Percentiles rank a stretch among this genome's conserved stretches.
phyloP scores from a whole-genome alignment of 495 filamentous ascomycete species.

The Neurospora sp. region DNA sequence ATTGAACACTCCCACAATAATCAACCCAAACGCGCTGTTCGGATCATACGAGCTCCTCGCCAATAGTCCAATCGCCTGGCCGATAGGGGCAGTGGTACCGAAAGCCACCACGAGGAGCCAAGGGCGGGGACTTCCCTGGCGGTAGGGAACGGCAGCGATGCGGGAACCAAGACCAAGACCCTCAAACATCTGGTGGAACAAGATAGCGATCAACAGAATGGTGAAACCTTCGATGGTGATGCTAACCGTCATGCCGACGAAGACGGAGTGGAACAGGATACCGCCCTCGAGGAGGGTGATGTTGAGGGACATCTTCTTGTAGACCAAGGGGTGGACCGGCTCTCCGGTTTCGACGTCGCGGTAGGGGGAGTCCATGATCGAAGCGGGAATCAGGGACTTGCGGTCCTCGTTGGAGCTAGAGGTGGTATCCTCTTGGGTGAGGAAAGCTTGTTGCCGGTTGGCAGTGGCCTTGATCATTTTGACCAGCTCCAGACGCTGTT shows the following conservation, averaged over 20 bases:
- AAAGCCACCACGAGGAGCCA: constrained; percentile 58
- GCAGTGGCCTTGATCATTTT: constrained; percentile 29
- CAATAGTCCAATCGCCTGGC: constrained; percentile 48
- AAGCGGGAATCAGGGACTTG: constrained; percentile 10
- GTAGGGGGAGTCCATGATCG: constrained; percentile 20
- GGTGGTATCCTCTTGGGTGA: neutral
- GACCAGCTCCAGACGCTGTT: constrained; percentile 34
- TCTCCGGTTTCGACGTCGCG: constrained; percentile 32
- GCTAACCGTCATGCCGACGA: constrained; percentile 59
- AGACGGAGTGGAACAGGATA: constrained; percentile 52
- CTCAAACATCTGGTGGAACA: constrained; percentile 65
- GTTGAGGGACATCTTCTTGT: constrained; percentile 40
- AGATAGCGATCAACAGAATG: constrained; percentile 56
- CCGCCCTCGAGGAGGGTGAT: constrained; percentile 46
- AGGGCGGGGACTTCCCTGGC: constrained; percentile 39
- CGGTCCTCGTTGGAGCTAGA: constrained; percentile 15
- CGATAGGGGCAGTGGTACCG: constrained; percentile 48
- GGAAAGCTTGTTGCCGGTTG: neutral
- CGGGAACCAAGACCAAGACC: constrained; percentile 57
- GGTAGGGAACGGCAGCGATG: constrained; percentile 45
- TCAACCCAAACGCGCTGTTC: constrained; percentile 50
- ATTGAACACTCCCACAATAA: constrained; percentile 61
- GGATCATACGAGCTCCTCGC: constrained; percentile 54
- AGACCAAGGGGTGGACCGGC: constrained; percentile 33
- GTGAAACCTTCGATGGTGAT: constrained; percentile 56